Percentiles rank a stretch among this genome's conserved stretches.
Conservation (phyloP, 23 red algal species). For the Cyanidioschyzon merolae region DNA sequence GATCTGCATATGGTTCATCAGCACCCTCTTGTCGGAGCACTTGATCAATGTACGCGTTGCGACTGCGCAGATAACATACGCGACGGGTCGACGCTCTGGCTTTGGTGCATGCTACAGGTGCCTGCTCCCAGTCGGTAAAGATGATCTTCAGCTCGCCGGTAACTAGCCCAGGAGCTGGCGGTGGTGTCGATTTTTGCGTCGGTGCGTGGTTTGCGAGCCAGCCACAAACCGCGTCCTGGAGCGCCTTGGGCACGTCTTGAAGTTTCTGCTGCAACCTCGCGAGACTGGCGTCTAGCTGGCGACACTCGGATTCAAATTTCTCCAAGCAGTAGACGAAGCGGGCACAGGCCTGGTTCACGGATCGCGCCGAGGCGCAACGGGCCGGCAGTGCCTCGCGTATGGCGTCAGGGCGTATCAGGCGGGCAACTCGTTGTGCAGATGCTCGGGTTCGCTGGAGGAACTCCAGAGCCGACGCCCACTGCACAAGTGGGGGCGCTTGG, state of each 20-base stretch:
- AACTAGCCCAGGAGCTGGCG: too few relatives aligned
- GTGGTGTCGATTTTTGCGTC: too few relatives aligned
- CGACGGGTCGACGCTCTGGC: background rate
- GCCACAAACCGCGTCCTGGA: too few relatives aligned
- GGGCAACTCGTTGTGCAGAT: background rate
- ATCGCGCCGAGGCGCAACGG: background rate
- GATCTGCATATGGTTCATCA: slow-evolving; percentile 49
- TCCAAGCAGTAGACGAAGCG: background rate
- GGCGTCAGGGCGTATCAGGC: background rate
- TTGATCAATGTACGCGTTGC: slow-evolving; percentile 47
- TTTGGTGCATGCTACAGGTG: background rate
- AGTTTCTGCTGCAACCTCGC: background rate
- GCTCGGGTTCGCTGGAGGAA: background rate
- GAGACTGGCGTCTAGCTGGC: background rate
- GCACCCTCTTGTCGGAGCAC: slow-evolving; percentile 48
- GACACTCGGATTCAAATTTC: background rate
- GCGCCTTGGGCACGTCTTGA: too few relatives aligned
- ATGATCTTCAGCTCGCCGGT: background rate
- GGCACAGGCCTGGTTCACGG: background rate
- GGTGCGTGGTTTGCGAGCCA: too few relatives aligned
- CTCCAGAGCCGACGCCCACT: background rate
- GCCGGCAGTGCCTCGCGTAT: background rate
- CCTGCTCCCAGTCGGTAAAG: background rate
- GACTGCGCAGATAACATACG: slow-evolving; percentile 24
- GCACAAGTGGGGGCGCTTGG: too few relatives aligned